Percentiles rank a stretch among this genome's conserved stretches.
Conservation (phyloP, 805 yeast genomes). For the Cyberlindnera maritima region DNA sequence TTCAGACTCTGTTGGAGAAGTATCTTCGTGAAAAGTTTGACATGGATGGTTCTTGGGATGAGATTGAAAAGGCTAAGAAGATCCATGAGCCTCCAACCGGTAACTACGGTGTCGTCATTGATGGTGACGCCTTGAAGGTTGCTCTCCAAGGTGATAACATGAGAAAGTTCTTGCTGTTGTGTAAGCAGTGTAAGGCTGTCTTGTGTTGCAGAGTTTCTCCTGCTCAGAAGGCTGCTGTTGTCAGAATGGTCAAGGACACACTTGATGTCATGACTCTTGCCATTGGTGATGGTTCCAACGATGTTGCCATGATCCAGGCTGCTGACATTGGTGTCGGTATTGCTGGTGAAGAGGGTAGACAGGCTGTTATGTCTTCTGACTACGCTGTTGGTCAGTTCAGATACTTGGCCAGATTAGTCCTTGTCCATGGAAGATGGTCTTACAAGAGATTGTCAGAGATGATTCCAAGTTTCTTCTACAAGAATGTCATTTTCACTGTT, state of each 20-base stretch:
- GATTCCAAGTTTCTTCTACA: conserved; percentile 80
- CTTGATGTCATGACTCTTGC: conserved; percentile 78
- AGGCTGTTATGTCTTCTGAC: conserved; percentile 85
- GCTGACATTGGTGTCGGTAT: conserved; percentile 72
- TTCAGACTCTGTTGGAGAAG: conserved; percentile 46
- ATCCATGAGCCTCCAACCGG: conserved; percentile 69
- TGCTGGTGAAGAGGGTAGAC: conserved; percentile 89
- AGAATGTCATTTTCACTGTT: conserved; percentile 71
- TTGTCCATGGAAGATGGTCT: conserved; percentile 86
- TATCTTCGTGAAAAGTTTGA: conserved; percentile 54
- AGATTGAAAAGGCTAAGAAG: conserved; percentile 48
- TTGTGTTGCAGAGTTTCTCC: conserved; percentile 98
- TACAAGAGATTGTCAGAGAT: conserved; percentile 77
- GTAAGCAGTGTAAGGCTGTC: conserved; percentile 81
- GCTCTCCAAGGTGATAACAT: conserved; percentile 43
- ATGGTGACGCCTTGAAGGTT: conserved; percentile 69
- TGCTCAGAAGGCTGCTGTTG: conserved; percentile 93
- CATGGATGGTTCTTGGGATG: conserved; percentile 57
- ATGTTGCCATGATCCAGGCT: conserved; percentile 87
- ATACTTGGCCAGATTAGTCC: conserved; percentile 58
- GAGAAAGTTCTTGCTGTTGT: conserved; percentile 62
- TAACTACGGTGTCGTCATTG: conserved; percentile 65
- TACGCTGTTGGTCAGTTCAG: conserved; percentile 84
- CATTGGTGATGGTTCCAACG: conserved; percentile 86
- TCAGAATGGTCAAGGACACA: conserved; percentile 66